A percentile compares a stretch with the other conserved stretches of the same genome.
Conservation (phyloP, 2,329 filamentous ascomycete genomes). For the Penicillium expansum region DNA sequence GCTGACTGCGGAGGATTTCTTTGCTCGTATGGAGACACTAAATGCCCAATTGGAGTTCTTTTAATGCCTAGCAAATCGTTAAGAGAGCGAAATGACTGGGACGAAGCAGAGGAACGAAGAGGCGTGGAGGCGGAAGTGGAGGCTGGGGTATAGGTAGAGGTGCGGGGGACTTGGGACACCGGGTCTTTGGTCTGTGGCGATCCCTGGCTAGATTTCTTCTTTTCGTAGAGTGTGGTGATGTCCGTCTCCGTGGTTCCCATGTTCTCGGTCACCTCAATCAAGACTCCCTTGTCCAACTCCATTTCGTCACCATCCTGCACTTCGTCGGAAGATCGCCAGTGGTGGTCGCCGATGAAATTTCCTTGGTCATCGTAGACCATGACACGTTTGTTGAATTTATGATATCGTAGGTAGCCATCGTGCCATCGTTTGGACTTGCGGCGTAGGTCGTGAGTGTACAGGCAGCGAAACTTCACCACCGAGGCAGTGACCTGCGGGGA, state of each 20-base stretch:
- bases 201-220: conserved; percentile 50
- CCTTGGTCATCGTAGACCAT: conserved; percentile 85
- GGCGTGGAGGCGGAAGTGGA: conserved; percentile 12
- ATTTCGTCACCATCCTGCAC: conserved; percentile 80
- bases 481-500: conserved; percentile 65
- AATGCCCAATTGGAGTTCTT: conserved; percentile 62
- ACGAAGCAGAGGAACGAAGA: conserved; percentile 25
- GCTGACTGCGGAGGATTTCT: conserved; percentile 15
- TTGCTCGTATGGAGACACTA: conserved; percentile 65
- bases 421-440: conserved; percentile 92
- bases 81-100: conserved; percentile 55
- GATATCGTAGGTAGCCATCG: conserved; percentile 82
- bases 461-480: conserved; percentile 78
- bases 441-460: conserved; percentile 81
- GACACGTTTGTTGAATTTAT: conserved; percentile 84
- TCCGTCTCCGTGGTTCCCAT: conserved; percentile 75
- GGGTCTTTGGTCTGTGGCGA: conserved; percentile 30
- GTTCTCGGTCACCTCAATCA: conserved; percentile 77
- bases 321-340: conserved; percentile 69
- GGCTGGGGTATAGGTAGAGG: conserved; percentile 18
- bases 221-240: conserved; percentile 70
- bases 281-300: conserved; percentile 69
- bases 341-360: conserved; percentile 79
- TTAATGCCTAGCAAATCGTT: conserved; percentile 65
- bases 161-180: conserved; percentile 44